Conservation (phyloP, 164 flowering plant species). For the grape (Vitis vinifera) region ASM3070453v1 NC_081811.1:566501-567000, state of each 20-base stretch:
- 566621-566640: too few relatives aligned
- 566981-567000: too few relatives aligned
- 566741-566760: background rate
- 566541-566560: too few relatives aligned
- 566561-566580: too few relatives aligned
- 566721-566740: background rate
- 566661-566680: too few relatives aligned
- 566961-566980: background rate
- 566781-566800: slow-evolving; percentile 4
- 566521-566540: too few relatives aligned
- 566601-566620: too few relatives aligned
- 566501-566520: too few relatives aligned
- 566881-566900: slow-evolving; percentile 1
- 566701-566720: background rate
- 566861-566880: slow-evolving; percentile 69
- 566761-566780: too few relatives aligned
- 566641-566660: too few relatives aligned
- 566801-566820: slow-evolving; percentile 98
- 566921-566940: background rate
- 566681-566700: too few relatives aligned
- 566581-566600: too few relatives aligned
- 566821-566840: slow-evolving; percentile 91
- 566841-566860: slow-evolving; percentile 94
- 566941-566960: background rate
- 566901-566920: background rate